Base-by-base conservation (phyloP, 345 rosid genomes). In the Hibiscus mutabilis region DNA sequence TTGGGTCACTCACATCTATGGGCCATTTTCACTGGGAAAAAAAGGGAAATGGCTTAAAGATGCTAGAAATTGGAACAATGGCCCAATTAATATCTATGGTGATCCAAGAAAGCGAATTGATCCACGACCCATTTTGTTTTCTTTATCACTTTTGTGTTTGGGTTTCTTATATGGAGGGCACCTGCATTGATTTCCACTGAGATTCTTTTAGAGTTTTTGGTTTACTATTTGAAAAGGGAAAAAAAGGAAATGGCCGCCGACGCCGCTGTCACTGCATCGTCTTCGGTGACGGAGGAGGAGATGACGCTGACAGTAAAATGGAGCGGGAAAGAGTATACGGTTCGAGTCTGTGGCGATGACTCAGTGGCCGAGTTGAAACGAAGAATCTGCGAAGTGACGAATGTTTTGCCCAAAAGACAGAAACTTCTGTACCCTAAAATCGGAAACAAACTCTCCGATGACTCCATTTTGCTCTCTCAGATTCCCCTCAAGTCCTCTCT, bases 361-460 rank as follows among this genome's bases (percentile, higher is more conserved):
- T 89, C 97, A 0, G 96, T 95, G 6, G 92, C 91, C 15, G 99
- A 92, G 80, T 67, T 95, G 83, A 95, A 95, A 74, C 97, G 93
- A 68, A 84, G 97, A 68, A 90, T 95, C 69, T 95, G 96, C 82
- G 78, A 91, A 70, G 80, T 87, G 79, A 89, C 97, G 42, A 85
- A 80, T 69, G 97, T 95, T 71, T 76, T 92, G 55, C 99, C 97
- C 51, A 90, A 90, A 76, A 83, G 97, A 42, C 99, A 95, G 81
- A 95, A 95, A 86, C 97, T 95, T 74, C 92, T 95, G 44, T 95
- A 90, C 76, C 97, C 99, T 6, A 92, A 95, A 80, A 80, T 88
- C 72, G 96, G 93, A 49, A 86, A 90, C 73, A 92, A 84, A 73
- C 93, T 95, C 75, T 81, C 97, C 57, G 96, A 92, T 47, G 97